A percentile compares a stretch with the other conserved stretches of the same genome.
These are phyloP conservation scores for Chrysanthemum seticuspe DNA, from an alignment of 129 eudicot species.

Conservation along the genomic window DNA sequence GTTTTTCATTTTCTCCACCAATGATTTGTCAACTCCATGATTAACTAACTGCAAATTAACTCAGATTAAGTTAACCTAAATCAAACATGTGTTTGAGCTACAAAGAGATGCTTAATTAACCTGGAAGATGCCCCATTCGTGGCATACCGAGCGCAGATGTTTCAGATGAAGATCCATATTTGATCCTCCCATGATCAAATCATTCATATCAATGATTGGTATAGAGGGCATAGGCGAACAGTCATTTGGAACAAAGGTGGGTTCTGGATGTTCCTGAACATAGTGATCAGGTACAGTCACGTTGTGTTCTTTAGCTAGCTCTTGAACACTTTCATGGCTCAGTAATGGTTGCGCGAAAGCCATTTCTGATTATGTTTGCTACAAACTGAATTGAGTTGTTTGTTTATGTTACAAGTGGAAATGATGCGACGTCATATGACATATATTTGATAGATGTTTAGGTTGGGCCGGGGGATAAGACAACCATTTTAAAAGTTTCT, in stretches of 20 bases:
- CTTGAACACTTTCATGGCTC: conserved; percentile 40
- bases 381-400: background rate
- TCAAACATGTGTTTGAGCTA: conserved; percentile 9
- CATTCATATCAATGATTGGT: conserved; percentile 48
- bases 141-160: conserved; percentile 42
- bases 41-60: conserved; percentile 46
- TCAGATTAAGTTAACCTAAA: background rate
- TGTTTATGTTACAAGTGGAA: conserved; percentile 21
- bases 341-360: conserved; percentile 23
- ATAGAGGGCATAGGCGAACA: conserved; percentile 19
- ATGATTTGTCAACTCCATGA: conserved; percentile 50
- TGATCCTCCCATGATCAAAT: conserved; percentile 32
- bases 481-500: conserved; percentile 15
- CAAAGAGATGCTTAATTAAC: conserved; percentile 6
- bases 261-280: conserved; percentile 41
- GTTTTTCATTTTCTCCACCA: conserved; percentile 48
- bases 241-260: conserved; percentile 16
- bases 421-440: conserved; percentile 4
- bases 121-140: conserved; percentile 65
- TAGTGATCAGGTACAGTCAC: conserved; percentile 29
- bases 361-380: conserved; percentile 15
- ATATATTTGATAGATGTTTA: conserved; percentile 11
- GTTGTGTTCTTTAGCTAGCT: conserved; percentile 34
- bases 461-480: conserved; percentile 6
- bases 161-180: conserved; percentile 9